A percentile compares a stretch with the other conserved stretches of the same genome.
Conservation (phyloP, 306 rosid species). For the Ziziphus jujuba region DNA sequence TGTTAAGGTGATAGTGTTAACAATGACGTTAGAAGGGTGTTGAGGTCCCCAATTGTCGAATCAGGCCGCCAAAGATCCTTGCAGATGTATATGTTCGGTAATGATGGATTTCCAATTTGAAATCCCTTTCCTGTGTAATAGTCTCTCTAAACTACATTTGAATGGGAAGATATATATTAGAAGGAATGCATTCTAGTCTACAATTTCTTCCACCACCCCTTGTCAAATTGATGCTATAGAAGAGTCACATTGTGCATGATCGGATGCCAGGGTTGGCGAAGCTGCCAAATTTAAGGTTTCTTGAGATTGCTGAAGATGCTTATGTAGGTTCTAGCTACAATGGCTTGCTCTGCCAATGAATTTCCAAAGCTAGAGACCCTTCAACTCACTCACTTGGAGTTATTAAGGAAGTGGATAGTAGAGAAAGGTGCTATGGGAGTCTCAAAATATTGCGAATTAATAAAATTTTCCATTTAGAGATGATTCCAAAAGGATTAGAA, state of each 20-base stretch:
- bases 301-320: neutral
- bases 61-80: slow-evolving; percentile 34
- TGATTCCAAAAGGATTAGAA: slow-evolving; percentile 45
- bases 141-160: slow-evolving; percentile 35
- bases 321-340: slow-evolving; percentile 27
- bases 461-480: slow-evolving; percentile 27
- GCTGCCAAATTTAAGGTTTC: slow-evolving; percentile 46
- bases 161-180: slow-evolving; percentile 43
- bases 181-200: too few species aligned
- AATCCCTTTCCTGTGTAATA: neutral
- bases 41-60: slow-evolving; percentile 18
- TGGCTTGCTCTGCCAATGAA: too few species aligned
- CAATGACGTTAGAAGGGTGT: slow-evolving; percentile 15
- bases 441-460: slow-evolving; percentile 34
- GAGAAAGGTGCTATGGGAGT: slow-evolving; percentile 37
- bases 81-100: slow-evolving; percentile 33
- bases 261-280: slow-evolving; percentile 44
- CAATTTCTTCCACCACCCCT: slow-evolving; percentile 25
- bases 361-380: slow-evolving; percentile 51
- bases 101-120: slow-evolving; percentile 3
- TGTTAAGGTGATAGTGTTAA: neutral
- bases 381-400: slow-evolving; percentile 23
- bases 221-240: slow-evolving; percentile 40
- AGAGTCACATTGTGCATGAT: slow-evolving; percentile 37
- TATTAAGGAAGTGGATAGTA: slow-evolving; percentile 44